Evolutionary conservation across 331 rosid species (phyloP), one percentile per base, ranked within the genome.

Genomic region (Telfairia occidentalis): DNA sequence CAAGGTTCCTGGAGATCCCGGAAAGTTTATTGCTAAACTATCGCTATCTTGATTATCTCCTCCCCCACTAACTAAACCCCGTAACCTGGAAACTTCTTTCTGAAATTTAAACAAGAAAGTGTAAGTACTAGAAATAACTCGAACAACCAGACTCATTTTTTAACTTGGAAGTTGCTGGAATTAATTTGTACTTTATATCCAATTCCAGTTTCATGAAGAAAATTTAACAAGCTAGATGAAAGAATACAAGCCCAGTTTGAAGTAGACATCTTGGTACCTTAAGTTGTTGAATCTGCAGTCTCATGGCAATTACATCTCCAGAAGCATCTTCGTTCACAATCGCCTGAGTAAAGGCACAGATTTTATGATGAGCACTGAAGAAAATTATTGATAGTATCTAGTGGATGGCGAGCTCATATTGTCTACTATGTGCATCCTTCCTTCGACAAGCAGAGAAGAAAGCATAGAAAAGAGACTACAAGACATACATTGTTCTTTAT

Each of bases 271-370:
- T 43, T 71, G 50, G 69, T 78, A 94, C 98, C 98, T 91, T 94
- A 45, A 94, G 92, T 77, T 94, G 97, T 75, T 94, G 98, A 85
- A 94, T 94, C 86, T 94, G 98, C 49, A 94, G 37, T 84, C 89
- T 90, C 98, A 95, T 90, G 82, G 97, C 82, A 83, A 95, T 87
- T 74, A 95, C 96, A 87, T 95, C 97, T 78, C 99, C 99, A 9
- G 96, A 90, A 29, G 97, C 86, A 70, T 95, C 99, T 84, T 95
- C 99, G 58, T 95, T 95, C 75, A 95, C 92, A 79, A 95, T 90
- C 69, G 99, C 99, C 99, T 95, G 81, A 52, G 76, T 32, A 81
- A 61, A 54, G 54, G 10, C 55, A 64, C 43, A 57, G 5, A 34
- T 76, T 26, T 65, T 2, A 59, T 75, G 9, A 42, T 63, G 64